These are phyloP conservation scores for Phytophthora quininea DNA, from an alignment of 352 stramenopile genomes.

Conservation along the genomic window DNA sequence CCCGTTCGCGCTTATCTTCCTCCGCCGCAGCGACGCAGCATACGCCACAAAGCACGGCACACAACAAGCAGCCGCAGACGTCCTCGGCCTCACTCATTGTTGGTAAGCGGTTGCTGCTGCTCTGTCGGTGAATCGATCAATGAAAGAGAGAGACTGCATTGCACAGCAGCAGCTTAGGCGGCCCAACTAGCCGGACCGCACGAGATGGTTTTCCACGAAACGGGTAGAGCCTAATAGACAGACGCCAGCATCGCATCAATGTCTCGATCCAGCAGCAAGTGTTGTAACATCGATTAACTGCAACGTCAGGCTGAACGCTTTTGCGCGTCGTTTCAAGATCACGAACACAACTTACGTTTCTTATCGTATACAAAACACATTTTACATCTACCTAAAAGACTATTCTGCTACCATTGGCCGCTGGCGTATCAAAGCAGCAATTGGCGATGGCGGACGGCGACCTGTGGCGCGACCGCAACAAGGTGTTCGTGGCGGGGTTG, in stretches of 20 bases:
- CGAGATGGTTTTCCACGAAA: slow-evolving; percentile 29
- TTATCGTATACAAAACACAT: not conserved
- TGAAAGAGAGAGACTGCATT: not conserved
- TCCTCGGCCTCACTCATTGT: slow-evolving; percentile 81
- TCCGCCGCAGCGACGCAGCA: slow-evolving; percentile 80
- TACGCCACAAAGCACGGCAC: slow-evolving; percentile 70
- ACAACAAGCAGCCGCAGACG: slow-evolving; percentile 75
- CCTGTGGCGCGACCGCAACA: slow-evolving; percentile 89
- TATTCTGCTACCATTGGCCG: slow-evolving; percentile 15
- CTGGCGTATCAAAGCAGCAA: not conserved
- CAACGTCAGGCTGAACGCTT: slow-evolving; percentile 18
- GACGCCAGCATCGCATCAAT: slow-evolving; percentile 6
- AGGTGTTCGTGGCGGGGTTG: slow-evolving; percentile 85
- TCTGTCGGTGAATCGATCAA: slow-evolving; percentile 16
- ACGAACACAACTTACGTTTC: not conserved
- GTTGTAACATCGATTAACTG: not conserved
- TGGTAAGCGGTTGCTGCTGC: not conserved
- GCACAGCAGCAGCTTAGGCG: slow-evolving; percentile 1
- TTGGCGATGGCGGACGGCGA: slow-evolving; percentile 59
- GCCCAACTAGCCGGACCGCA: slow-evolving; percentile 7
- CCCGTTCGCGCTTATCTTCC: slow-evolving; percentile 82
- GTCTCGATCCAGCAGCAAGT: not conserved
- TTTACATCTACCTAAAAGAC: slow-evolving; percentile 10
- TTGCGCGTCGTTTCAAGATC: slow-evolving; percentile 31
- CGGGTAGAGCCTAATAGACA: not conserved